Evolutionary conservation across 768 basidiomycete genomes (phyloP), one percentile per base, ranked within the genome.

Genomic region (Hortiboletus campestris): DNA sequence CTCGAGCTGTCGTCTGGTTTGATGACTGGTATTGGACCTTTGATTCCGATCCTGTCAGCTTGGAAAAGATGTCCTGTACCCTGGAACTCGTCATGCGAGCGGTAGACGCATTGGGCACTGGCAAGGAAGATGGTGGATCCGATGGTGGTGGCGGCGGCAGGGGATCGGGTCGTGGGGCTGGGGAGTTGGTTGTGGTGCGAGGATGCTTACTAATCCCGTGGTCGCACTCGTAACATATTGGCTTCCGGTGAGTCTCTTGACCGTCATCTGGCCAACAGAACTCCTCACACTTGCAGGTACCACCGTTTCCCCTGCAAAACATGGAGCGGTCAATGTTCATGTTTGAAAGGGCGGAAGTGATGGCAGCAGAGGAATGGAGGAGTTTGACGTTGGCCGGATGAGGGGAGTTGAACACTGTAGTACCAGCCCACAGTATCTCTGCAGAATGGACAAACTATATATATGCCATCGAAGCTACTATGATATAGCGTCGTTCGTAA

Each of bases 181-280:
- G 17, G 2, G 38, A 7, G 8, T 7, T n/a, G 38, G 11, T 8
- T 11, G 39, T 11, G n/a, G 39, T 2, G 14, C 36, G 6, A 38
- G 16, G 35, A 29, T 52, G 51, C n/a, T 52, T 52, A 14, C 51
- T 52, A 17, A 52, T 36, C 6, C 51, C 34, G 16, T 52, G 42
- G 25, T 36, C 12, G 4, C 42, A 52, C 16, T 52, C 34, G 12
- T 34, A 16, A 9, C 49, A 51, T 11, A 41, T 16, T 9, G 39
- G 39, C n/a, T 49, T 49, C 12, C 11, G 25, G 25, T 25, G 32
- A 34, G 32, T 34, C 6, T 13, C 32, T 13, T 3, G 32, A 1
- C 51, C 34, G 11, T 52, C 34, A 28, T 25, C n/a, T 20, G 1
- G 42, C 51, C 42, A 36, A 44, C 1, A 7, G 29, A 52, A 44